A percentile compares a stretch with the other conserved stretches of the same genome.
Conservation (phyloP, 1,139 yeast genomes). For the Lizanozyma gosingica region DNA sequence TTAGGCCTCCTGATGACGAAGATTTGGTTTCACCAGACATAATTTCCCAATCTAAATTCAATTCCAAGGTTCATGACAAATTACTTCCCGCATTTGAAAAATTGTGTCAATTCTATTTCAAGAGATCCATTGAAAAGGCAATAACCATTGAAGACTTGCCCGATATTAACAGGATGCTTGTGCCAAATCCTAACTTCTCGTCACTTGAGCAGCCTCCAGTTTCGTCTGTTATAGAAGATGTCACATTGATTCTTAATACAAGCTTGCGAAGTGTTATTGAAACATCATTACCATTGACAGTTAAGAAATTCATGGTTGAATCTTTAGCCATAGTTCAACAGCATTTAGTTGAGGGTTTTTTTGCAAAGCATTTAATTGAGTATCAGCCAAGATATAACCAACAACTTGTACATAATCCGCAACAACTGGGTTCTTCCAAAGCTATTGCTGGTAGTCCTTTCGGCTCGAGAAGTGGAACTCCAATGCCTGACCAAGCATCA, state of each 20-base stretch:
- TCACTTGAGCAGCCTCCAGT: slow-evolving; percentile 55
- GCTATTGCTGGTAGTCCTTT: background rate
- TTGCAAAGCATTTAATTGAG: slow-evolving; percentile 44
- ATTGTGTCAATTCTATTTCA: slow-evolving; percentile 56
- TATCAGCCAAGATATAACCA: slow-evolving; percentile 37
- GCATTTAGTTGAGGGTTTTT: slow-evolving; percentile 32
- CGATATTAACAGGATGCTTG: slow-evolving; percentile 16
- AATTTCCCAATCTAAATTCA: slow-evolving; percentile 54
- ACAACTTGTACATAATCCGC: slow-evolving; percentile 5
- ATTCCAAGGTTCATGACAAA: slow-evolving; percentile 45
- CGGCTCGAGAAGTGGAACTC: slow-evolving; percentile 25
- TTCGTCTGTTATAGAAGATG: slow-evolving; percentile 82
- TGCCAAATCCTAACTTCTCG: slow-evolving; percentile 6
- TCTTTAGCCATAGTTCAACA: slow-evolving; percentile 23
- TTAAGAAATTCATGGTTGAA: slow-evolving; percentile 39
- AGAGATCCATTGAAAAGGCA: slow-evolving; percentile 77
- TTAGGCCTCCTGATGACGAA: slow-evolving; percentile 5
- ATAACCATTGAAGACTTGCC: slow-evolving; percentile 75
- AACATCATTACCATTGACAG: slow-evolving; percentile 49
- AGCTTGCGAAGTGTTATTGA: slow-evolving; percentile 50
- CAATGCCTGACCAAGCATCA: slow-evolving; percentile 16
- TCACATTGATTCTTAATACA: slow-evolving; percentile 64
- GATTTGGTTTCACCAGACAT: slow-evolving; percentile 30
- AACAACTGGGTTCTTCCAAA: slow-evolving; percentile 7
- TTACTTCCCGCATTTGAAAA: slow-evolving; percentile 56